Evolutionary conservation across 2,329 filamentous ascomycete genomes (phyloP), one percentile per base, ranked within the genome.

Genomic region (Aspergillus neotritici): DNA sequence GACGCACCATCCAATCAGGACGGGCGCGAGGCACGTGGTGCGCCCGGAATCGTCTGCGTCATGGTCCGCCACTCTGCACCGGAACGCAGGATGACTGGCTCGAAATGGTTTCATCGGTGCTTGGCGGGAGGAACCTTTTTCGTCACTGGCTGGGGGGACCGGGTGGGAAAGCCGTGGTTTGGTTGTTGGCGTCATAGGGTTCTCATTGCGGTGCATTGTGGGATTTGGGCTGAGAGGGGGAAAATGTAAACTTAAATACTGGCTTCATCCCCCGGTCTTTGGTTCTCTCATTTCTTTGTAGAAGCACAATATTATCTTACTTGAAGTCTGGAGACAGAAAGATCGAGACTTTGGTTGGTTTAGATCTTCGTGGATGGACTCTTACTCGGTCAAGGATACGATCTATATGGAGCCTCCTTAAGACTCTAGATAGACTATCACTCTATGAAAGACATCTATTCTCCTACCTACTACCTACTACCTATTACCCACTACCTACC

Each of bases 341-440:
- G 34, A 49, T 52, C 44, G 37, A 50, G 43, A 36, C 40, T 11
- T 35, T 41, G 40, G 31, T 33, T 44, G 31, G 33, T 36, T 30
- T 11, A 13, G 29, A 36, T 21, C 37, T 7, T 21, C 14, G 52
- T 62, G 54, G 50, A 64, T 63, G 60, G 56, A 62, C 58, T 63
- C 53, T 21, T 55, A 61, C 48, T 56, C 51, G 44, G 43, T 59
- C 34, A 47, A 60, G 42, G 54, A 63, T 50, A 61, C 51, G 29
- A 58, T 60, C 47, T 61, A 61, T 46, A 61, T 62, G 60, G 52
- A 54, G 43, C 60, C 61, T 36, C 59, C 60, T 45, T 64, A 58
- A 58, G 40, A 41, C 40, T 44, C 33, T 16, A 25, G 21, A 25
- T 25, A 25, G 21, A 25, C 21, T 25, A 25, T 25, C 21, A 25